Base-by-base conservation (phyloP, 768 basidiomycete species). In the Hypholoma sublateritium region DNA sequence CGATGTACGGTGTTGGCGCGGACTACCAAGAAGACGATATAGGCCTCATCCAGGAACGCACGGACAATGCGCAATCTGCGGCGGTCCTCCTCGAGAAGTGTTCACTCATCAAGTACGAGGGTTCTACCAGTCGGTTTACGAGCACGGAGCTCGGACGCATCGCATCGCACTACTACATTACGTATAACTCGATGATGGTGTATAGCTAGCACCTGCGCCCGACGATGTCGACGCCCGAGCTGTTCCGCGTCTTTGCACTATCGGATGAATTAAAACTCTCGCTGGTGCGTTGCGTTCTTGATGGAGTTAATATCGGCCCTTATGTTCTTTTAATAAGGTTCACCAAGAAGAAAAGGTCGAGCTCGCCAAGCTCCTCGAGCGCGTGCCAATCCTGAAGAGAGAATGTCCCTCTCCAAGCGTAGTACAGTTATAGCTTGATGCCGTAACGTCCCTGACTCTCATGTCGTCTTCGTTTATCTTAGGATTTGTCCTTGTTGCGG, bases 361-460 rank as follows among this genome's bases (percentile, higher is more conserved):
- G 66, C 80, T 97, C 14, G 82, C 86, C 3, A 95, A 95, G 66
- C 77, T 98, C 7, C 76, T 98, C 43, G 96, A 99, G 67, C 83
- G 94, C 1, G 96, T 98, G 0, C 96, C 96, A 2, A 95, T 99
- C 43, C 97, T 97, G 0, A 98, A 73, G 97, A 99, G 72, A 81
- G 86, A 98, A 98, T 63, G 96, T 98, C 2, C 79, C 98, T 0
- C 77, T 99, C 1, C 96, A 99, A 67, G 87, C 95, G 0, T 98
- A 91, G n/a, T 70, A 93, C 87, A 92, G 57, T 84, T 98, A 47
- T 97, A 95, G 71, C 81, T 99, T 2, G 93, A 96, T 60, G 94
- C 90, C 77, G n/a, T n/a, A n/a, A 55, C 6, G 76, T 59, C 11
- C 5, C 35, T 19, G 28, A 8, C 34, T 43, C 17, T n/a, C 24